Conservation (phyloP, 352 stramenopile genomes). For the Aphanomyces euteiches region DNA sequence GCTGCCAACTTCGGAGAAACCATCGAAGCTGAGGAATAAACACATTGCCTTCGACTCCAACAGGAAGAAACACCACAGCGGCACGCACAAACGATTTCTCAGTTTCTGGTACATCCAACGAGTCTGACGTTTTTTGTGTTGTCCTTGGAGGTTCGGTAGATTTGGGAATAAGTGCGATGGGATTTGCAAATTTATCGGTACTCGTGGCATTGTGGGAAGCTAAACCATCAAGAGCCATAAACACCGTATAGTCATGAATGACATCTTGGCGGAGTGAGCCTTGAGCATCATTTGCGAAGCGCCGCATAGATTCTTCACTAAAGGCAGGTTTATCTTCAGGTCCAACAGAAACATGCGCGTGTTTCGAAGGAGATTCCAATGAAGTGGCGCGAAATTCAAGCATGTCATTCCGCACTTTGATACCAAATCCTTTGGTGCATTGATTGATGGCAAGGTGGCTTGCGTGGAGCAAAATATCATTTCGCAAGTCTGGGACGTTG, state of each 20-base stretch:
- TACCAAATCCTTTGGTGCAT: too few species aligned
- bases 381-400: constrained; percentile 2
- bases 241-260: not conserved
- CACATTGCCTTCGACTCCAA: not conserved
- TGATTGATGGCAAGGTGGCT: not conserved
- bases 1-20: constrained; percentile 15
- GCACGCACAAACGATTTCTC: constrained; percentile 20
- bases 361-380: not conserved
- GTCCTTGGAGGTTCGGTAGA: not conserved
- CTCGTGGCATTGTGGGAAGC: not conserved
- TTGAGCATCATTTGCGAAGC: constrained; percentile 8
- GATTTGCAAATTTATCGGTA: not conserved
- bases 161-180: not conserved
- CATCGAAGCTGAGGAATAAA: constrained; percentile 19
- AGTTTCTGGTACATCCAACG: not conserved
- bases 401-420: not conserved
- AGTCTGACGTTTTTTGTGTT: not conserved
- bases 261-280: not conserved
- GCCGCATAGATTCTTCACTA: not conserved
- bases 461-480: too few species aligned
- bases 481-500: not conserved
- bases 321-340: not conserved
- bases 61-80: constrained; percentile 15
- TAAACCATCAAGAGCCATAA: not conserved
- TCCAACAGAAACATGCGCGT: not conserved